Conservation (phyloP, 2,329 filamentous ascomycete species). For the Colletotrichum godetiae region DNA sequence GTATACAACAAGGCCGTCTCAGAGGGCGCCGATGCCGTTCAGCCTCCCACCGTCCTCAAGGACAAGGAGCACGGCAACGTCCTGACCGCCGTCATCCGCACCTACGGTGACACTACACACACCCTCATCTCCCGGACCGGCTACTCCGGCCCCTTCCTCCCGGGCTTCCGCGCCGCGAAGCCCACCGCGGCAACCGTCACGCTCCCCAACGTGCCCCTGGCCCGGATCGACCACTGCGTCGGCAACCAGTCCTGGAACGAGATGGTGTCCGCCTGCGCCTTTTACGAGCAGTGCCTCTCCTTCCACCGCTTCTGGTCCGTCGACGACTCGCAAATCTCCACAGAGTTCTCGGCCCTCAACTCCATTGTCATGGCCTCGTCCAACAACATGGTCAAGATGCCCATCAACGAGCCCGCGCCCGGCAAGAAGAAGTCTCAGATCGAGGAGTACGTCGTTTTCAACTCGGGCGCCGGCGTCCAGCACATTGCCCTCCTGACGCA, state of each 20-base stretch:
- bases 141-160: conserved; percentile 84
- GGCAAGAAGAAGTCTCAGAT: conserved; percentile 95
- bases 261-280: conserved; percentile 75
- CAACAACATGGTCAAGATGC: conserved; percentile 94
- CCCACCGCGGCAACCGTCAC: conserved; percentile 49
- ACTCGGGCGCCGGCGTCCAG: conserved; percentile 89
- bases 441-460: conserved; percentile 92
- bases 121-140: conserved; percentile 80
- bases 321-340: conserved; percentile 92
- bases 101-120: conserved; percentile 96
- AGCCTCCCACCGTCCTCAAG: conserved; percentile 63
- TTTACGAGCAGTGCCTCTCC: conserved; percentile 88
- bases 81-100: conserved; percentile 82
- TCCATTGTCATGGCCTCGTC: conserved; percentile 90
- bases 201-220: conserved; percentile 74
- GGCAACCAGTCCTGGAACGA: conserved; percentile 97
- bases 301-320: conserved; percentile 99
- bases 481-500: conserved; percentile 89
- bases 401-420: conserved; percentile 93
- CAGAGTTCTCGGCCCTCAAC: conserved; percentile 89
- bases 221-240: conserved; percentile 93
- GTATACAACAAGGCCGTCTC: conserved; percentile 81
- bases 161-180: conserved; percentile 76
- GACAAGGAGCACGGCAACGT: conserved; percentile 75
- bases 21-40: conserved; percentile 71